Base-by-base conservation (phyloP, 305 asterid species). In the Fraxinus floribunda region DNA sequence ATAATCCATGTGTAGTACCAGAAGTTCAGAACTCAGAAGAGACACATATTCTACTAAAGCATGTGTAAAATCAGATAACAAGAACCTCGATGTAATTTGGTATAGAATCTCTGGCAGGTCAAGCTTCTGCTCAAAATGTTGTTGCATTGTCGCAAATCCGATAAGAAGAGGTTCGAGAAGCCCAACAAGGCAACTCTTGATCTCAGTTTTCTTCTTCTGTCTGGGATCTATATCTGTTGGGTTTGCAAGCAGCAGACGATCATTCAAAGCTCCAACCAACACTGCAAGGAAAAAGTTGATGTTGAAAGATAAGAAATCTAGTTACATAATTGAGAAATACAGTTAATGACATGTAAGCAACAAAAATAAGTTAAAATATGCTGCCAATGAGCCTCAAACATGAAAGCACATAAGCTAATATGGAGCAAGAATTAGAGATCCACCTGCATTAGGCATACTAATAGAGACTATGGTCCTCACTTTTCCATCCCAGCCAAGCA, bases 401-500 rank as follows among this genome's bases (percentile, higher is more conserved):
- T 55, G 62, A 80, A 77, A 52, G 26, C 20, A 16, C 78, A 38
- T 29, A 77, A 77, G 44, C 76, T 38, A 72, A 30, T 30, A 46
- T 81, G 80, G 81, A 82, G 79, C 35, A 84, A 83, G 46, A 32
- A 74, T 83, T 77, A 82, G 82, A 78, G 66, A 79, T 84, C 11
- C 66, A 97, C 99, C 99, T 92, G 99, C 94, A 89, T 97, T 94
- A 85, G 98, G 98, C 93, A 90, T 91, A 85, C 94, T 92, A 90
- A 90, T 93, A 24, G 98, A 97, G 82, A 97, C 95, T 81, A 97
- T 85, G 80, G 95, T 91, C 93, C 99, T 92, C 88, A 97, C 99
- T 92, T 91, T 95, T 84, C 98, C 93, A 93, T 97, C 99, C 99
- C 99, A 97, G 72, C 99, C 99, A 89, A 97, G 98, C 88, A 97